Evolutionary conservation across 2,329 filamentous ascomycete species (phyloP).

Genomic region (Fusarium tricinctum): DNA sequence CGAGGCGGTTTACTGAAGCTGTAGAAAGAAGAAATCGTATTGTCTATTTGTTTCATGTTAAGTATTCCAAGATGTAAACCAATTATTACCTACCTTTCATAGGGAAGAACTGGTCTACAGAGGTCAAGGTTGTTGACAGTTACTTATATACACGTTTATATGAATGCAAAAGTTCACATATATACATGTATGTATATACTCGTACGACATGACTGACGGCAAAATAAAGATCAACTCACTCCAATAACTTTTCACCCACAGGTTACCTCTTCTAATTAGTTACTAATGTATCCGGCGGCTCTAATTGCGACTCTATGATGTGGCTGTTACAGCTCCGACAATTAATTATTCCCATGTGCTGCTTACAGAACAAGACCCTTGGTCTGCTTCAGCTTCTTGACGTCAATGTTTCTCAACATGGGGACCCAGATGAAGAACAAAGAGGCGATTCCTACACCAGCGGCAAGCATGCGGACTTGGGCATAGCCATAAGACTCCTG

Average conservation of each 20-base stretch:
- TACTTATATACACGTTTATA: too few relatives aligned
- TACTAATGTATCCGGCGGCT: slow-evolving; percentile 1
- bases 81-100: too few relatives aligned
- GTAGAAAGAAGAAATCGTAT: too few relatives aligned
- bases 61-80: too few relatives aligned
- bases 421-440: slow-evolving; percentile 49
- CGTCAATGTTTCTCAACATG: slow-evolving; percentile 52
- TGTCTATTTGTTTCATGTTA: too few relatives aligned
- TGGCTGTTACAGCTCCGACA: too few relatives aligned
- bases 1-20: too few relatives aligned
- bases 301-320: not conserved
- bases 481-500: slow-evolving; percentile 62
- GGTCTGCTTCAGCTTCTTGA: slow-evolving; percentile 51
- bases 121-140: too few relatives aligned
- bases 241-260: not conserved
- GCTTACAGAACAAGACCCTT: slow-evolving; percentile 51
- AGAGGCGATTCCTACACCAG: slow-evolving; percentile 52
- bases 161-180: too few relatives aligned
- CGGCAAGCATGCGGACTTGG: slow-evolving; percentile 59
- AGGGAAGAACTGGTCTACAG: too few relatives aligned
- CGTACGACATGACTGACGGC: too few relatives aligned
- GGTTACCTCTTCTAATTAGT: slow-evolving; percentile 7
- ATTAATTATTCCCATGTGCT: not conserved
- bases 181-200: too few relatives aligned
- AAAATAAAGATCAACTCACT: not conserved